Base-by-base conservation (phyloP, 1,284 basidiomycete genomes). In the Singerocomus inundabilis region DNA sequence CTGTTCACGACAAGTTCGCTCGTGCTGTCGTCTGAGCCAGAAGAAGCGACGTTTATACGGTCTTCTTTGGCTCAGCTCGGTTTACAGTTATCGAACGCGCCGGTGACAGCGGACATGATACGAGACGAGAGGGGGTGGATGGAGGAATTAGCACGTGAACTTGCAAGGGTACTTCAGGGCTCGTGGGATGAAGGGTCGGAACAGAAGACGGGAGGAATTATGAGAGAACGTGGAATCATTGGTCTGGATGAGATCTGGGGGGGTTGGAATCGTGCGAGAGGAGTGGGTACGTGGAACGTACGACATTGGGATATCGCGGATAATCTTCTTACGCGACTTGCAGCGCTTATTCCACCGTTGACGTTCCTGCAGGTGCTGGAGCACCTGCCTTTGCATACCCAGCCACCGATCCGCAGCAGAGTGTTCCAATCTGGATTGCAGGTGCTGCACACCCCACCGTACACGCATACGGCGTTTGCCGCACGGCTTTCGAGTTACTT, bases 201-300 rank as follows among this genome's bases (percentile, higher is more conserved):
- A 15, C 51, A 45, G 40, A 56, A 41, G 44, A 37, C 48, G 9
- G 70, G 72, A 2, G 82, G 85, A 10, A 73, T 87, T 59, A 85
- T 89, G 85, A 75, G 74, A 53, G 72, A 75, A 31, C 77, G 86
- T 37, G 93, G 91, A 0, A 80, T 98, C 15, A 78, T 98, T 21
- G 91, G 88, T 0, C 73, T 98, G 16, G 96, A 99, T 67, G 94
- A 98, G 67, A 88, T 93, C 0, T 99, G 96, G 96, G 93, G 93
- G 37, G 81, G 91, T 2, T 99, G 96, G 96, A 98, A 98, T 69
- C 85, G 96, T 45, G 93, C 93, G 2, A 75, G 96, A 51, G 96
- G 96, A 44, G 88, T 98, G 44, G 86, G 93, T 93, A 63, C 66
- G 91, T 56, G 5, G 2, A 9, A n/a, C 1, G 31, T 25, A 33